phyloP scores from a whole-genome alignment of 192 early-diverging fungal species.

The Podila minutissima region DNA sequence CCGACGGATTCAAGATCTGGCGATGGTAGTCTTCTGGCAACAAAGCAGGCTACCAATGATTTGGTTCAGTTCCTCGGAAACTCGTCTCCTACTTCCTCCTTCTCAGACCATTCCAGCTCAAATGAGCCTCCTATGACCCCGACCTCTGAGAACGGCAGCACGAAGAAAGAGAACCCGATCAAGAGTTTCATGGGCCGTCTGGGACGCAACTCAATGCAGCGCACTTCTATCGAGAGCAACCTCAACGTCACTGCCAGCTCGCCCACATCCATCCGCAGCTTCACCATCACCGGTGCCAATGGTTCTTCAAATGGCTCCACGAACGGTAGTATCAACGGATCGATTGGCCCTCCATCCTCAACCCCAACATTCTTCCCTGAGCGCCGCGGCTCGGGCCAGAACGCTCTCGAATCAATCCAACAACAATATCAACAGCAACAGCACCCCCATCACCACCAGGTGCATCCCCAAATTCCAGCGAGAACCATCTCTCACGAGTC shows the following conservation, averaged over 20 bases:
- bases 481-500: constrained; percentile 5
- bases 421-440: constrained; percentile 12
- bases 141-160: not conserved
- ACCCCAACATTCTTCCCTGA: constrained; percentile 6
- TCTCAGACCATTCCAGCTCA: not conserved
- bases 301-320: constrained; percentile 7
- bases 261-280: constrained; percentile 40
- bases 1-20: not conserved
- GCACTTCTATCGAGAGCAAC: constrained; percentile 31
- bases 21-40: constrained; percentile 13
- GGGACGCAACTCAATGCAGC: constrained; percentile 40
- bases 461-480: not conserved
- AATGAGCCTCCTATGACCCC: constrained; percentile 20
- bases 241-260: constrained; percentile 18
- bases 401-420: constrained; percentile 2
- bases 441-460: not conserved
- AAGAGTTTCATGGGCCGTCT: constrained; percentile 49
- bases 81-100: constrained; percentile 10
- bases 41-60: constrained; percentile 38
- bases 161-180: constrained; percentile 39
- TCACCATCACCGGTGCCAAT: constrained; percentile 17
- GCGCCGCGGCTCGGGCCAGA: constrained; percentile 15
- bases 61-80: constrained; percentile 26
- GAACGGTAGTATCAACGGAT: constrained; percentile 23
- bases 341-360: not conserved